These are phyloP conservation scores for Echium plantagineum DNA, from an alignment of 257 asterid species.

Conservation along the genomic window DNA sequence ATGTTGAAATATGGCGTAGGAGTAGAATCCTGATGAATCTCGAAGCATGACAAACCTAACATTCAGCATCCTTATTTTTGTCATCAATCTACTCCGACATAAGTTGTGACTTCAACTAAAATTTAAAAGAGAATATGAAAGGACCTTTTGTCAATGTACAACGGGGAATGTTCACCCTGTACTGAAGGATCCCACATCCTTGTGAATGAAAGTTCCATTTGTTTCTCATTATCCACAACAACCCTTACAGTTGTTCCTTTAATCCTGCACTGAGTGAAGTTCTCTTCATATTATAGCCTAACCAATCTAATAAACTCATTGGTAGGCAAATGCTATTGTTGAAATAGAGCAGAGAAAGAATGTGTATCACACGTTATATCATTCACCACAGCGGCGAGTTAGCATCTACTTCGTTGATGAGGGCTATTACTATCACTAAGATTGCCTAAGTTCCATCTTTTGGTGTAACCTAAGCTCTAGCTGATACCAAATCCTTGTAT, in stretches of 20 bases:
- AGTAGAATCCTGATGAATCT: conserved; percentile 62
- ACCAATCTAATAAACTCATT: neutral
- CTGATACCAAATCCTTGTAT: neutral
- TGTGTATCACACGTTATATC: neutral
- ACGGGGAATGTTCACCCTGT: conserved; percentile 48
- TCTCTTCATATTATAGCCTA: neutral
- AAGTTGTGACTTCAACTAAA: conserved; percentile 2
- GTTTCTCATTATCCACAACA: conserved; percentile 53
- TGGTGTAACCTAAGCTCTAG: neutral
- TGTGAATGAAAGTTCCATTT: conserved; percentile 65
- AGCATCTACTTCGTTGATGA: neutral
- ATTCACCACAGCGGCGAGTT: neutral
- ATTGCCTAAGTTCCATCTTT: neutral
- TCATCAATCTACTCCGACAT: neutral
- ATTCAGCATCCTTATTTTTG: conserved; percentile 4
- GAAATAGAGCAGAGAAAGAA: too few species aligned
- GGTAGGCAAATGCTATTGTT: neutral
- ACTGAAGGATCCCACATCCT: conserved; percentile 74
- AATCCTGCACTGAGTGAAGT: conserved; percentile 30
- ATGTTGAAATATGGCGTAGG: conserved; percentile 73
- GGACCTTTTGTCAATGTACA: conserved; percentile 60
- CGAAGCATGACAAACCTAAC: conserved; percentile 67
- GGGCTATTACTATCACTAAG: neutral
- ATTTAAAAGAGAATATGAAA: conserved; percentile 1
- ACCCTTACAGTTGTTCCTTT: conserved; percentile 49